Base-by-base conservation (phyloP, 768 basidiomycete genomes). In the Scleroderma bovista region DNA sequence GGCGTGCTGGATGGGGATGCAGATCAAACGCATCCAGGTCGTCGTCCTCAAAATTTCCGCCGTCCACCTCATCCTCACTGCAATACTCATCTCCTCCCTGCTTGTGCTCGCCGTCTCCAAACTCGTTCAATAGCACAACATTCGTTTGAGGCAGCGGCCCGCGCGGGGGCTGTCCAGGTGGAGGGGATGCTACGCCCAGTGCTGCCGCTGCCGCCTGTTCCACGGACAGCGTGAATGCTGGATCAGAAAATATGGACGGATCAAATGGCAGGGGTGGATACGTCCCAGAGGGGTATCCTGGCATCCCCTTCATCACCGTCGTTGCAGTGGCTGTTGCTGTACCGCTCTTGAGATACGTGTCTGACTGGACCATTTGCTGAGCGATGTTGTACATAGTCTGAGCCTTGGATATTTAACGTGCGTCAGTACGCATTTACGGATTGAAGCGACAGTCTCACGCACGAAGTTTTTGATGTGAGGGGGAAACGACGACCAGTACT, bases 391-490 rank as follows among this genome's bases (percentile, higher is more conserved):
- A 81, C 80, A 84, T 81, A 8, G 79, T 77, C 67, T 78, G 73
- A 50, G 79, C 76, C 72, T 81, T 74, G 48, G 62, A 58, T 41
- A 55, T 60, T 59, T 55, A n/a, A 62, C 55, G 61, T 70, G 52
- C 63, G 54, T 55, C 54, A 51, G 60, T 20, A 15, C 46, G 5
- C 26, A 29, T 29, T 29, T 29, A 29, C 26, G 26, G 26, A 29
- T 29, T 5, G 4, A 29, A 29, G 26, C 26, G 9, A 29, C 26
- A 9, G 26, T 4, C 9, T 29, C 59, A 54, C 80, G 72, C 62
- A 87, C 83, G 64, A 86, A 86, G 54, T 76, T 81, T 60, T 82
- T 77, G 52, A 86, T 75, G 58, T 86, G 80, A 20, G 78, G 75
- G 33, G 86, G 84, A 40, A 87, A 73, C 34, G 78, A 76, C 42